These are phyloP conservation scores for Candida berthetii DNA, from an alignment of 805 yeast genomes.

Conservation along the genomic window DNA sequence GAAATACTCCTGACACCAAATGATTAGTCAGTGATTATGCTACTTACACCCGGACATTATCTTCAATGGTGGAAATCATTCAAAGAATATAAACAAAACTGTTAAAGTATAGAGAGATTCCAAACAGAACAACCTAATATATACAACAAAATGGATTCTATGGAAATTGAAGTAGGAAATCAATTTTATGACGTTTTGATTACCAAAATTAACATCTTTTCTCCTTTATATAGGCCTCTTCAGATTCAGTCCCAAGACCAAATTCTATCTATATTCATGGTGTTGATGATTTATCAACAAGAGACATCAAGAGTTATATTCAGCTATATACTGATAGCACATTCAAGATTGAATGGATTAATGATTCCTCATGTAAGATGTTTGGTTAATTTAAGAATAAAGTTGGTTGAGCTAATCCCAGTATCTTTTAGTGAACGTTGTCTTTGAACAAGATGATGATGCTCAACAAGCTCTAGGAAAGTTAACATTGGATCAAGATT, in stretches of 20 bases:
- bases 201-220: no score
- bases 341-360: constrained; percentile 21
- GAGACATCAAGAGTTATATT: constrained; percentile 13
- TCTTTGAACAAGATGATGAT: constrained; percentile 14
- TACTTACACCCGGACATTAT: no score
- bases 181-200: no score
- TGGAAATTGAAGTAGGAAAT: constrained; percentile 18
- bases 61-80: no score
- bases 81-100: no score
- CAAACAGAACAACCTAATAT: no score
- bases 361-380: constrained; percentile 16
- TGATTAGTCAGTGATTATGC: no score
- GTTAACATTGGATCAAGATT: constrained; percentile 6
- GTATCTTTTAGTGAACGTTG: constrained; percentile 11
- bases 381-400: not conserved
- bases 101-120: no score
- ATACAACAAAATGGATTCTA: constrained; percentile 4
- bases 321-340: constrained; percentile 8
- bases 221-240: not conserved
- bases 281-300: constrained; percentile 20
- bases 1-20: not conserved
- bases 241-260: constrained; percentile 12
- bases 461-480: constrained; percentile 9
- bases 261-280: constrained; percentile 17
- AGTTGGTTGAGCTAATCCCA: not conserved